Base-by-base conservation (phyloP, 148 eudicot species). In the Amaranthus hypochondriacus region DNA sequence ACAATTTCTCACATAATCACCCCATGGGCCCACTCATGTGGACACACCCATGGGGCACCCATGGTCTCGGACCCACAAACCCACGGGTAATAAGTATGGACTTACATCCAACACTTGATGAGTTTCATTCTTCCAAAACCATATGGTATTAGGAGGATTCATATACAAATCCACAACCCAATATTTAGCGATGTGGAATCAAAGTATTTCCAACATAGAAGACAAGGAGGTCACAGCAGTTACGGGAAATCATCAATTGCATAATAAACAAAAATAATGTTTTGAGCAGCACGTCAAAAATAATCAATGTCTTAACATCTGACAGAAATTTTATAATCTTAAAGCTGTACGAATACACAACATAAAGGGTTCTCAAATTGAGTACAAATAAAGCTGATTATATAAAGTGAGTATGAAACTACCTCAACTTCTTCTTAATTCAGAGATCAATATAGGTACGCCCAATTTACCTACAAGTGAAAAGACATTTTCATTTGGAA, bases 391-490 rank as follows among this genome's bases (percentile, higher is more conserved):
- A 71, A 80, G 78, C 69, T 70, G 56, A 72, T 80, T 60, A 74
- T 76, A 80, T 74, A 73, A 83, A 69, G 84, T 67, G 89, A 88
- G 83, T 85, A 84, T 80, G 86, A 84, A 89, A 77, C 98, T 93
- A 93, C 98, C 98, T 90, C 90, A 82, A 90, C 85, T 81, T 85
- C 96, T 76, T 86, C 96, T 84, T 92, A 90, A 83, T 83, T 91
- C 90, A 89, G 96, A 87, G 89, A 89, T 90, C 97, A 88, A 84
- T 81, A 87, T 87, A 89, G 98, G 80, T 74, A 89, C 90, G 87
- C 87, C 89, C 90, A 77, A 66, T 84, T 88, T 85, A 89, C 97
- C 97, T 91, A 94, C 98, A 93, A 94, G 88, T 78, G 84, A 91
- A 91, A 91, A 91, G 89, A 88, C 78, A 81, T 79, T 78, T 28